Conservation (phyloP, 2,329 filamentous ascomycete species). For the Botrytis galanthina region DNA sequence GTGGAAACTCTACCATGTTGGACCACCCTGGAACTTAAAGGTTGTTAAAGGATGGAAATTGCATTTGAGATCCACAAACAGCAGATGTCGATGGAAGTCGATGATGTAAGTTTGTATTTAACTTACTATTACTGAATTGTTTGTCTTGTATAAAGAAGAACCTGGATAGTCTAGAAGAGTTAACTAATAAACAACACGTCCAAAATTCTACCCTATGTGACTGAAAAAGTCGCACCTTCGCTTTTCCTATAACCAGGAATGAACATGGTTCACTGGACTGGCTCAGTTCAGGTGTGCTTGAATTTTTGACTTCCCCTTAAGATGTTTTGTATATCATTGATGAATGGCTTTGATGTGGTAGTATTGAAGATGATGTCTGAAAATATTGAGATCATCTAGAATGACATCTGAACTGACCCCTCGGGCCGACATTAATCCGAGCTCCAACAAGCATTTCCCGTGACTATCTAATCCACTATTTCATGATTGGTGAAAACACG, state of each 20-base stretch:
- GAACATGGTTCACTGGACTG: not conserved
- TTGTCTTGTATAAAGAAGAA: not conserved
- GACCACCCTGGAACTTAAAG: not conserved
- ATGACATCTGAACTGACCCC: not conserved
- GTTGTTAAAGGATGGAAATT: not conserved
- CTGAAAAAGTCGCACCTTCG: rapidly evolving
- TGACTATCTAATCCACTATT: not conserved
- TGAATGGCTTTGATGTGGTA: too few relatives aligned
- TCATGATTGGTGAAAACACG: slow-evolving; percentile 1
- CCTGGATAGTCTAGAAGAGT: not conserved
- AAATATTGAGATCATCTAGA: not conserved
- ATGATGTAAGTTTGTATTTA: not conserved
- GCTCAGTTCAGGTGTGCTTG: not conserved
- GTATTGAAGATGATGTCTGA: not conserved
- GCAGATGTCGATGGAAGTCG: not conserved
- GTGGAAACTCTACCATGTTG: not conserved
- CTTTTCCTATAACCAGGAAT: not conserved
- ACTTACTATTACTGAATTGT: not conserved
- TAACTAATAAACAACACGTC: not conserved
- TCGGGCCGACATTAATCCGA: not conserved
- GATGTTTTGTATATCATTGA: not conserved
- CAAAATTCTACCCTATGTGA: not conserved
- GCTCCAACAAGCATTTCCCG: not conserved
- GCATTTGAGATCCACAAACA: too few relatives aligned
- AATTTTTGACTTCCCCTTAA: not conserved